These are phyloP conservation scores for Pouteria glomerata DNA, from an alignment of 148 eudicot species.

Conservation along the genomic window DNA sequence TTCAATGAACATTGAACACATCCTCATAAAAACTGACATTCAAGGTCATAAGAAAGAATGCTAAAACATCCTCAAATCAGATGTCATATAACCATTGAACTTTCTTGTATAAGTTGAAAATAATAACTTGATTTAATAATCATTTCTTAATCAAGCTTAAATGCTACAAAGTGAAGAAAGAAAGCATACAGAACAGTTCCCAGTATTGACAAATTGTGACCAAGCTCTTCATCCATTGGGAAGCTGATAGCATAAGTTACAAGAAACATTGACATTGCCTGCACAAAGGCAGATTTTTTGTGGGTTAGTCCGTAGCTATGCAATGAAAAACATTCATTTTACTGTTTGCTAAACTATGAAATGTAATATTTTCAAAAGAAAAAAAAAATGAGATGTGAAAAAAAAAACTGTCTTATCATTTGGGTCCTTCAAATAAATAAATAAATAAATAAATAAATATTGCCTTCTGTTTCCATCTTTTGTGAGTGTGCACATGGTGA, in stretches of 20 bases:
- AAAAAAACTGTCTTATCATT: too few species aligned
- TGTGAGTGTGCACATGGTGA: too few species aligned
- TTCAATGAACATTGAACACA: neutral
- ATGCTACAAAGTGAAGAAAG: constrained; percentile 5
- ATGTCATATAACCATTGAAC: too few species aligned
- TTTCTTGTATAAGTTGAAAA: neutral
- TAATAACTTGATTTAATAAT: neutral
- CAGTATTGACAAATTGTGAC: constrained; percentile 56
- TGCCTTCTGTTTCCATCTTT: too few species aligned
- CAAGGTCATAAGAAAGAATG: too few species aligned
- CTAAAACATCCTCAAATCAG: too few species aligned
- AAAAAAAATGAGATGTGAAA: too few species aligned
- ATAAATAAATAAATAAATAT: too few species aligned
- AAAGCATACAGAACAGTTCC: constrained; percentile 65
- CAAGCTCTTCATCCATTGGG: constrained; percentile 53
- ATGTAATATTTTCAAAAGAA: too few species aligned
- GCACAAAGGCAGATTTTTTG: constrained; percentile 18
- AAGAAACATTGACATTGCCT: constrained; percentile 76
- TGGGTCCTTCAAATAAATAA: too few species aligned
- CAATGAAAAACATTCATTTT: neutral
- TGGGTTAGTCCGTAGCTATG: constrained; percentile 1
- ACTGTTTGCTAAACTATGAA: too few species aligned
- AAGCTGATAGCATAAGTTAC: constrained; percentile 46
- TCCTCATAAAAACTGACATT: neutral
- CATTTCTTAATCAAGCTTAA: neutral